Evolutionary conservation across 2,329 filamentous ascomycete species (phyloP).

Genomic region (Beauveria bassiana): DNA sequence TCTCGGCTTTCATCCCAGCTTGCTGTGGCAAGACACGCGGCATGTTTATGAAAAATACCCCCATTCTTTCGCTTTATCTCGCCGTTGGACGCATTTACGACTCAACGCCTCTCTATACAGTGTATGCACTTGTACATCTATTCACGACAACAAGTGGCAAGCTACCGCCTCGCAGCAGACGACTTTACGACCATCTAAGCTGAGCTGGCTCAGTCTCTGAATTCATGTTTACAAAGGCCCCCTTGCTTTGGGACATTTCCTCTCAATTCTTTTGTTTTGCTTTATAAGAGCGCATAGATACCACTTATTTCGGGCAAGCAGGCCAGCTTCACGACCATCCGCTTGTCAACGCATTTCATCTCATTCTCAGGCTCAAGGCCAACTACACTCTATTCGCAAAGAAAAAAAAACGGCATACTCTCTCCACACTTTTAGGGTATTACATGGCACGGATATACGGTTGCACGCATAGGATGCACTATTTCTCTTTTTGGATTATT

Average conservation of each 20-base stretch:
- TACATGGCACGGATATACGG: not conserved
- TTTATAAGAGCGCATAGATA: not conserved
- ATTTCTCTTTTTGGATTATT: not conserved
- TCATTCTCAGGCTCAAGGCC: not conserved
- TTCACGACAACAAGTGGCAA: not conserved
- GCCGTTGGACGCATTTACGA: not conserved
- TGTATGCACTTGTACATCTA: not conserved
- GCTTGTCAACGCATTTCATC: not conserved
- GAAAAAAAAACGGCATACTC: not conserved
- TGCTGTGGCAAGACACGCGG: slow-evolving; percentile 13
- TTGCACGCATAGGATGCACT: not conserved
- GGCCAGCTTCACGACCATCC: not conserved
- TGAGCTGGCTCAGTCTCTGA: not conserved
- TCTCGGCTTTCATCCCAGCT: slow-evolving; percentile 44
- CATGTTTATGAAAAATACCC: not conserved
- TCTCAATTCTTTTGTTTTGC: no score
- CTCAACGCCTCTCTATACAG: not conserved
- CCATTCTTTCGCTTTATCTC: no score
- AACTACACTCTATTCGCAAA: not conserved
- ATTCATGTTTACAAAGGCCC: not conserved
- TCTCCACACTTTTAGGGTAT: not conserved
- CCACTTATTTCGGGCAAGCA: not conserved
- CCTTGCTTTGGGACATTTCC: not conserved
- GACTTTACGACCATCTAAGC: not conserved
- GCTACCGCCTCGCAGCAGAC: not conserved